These are phyloP conservation scores for Cyclotella kingstonii DNA, from an alignment of 108 stramenopile species.

Conservation along the genomic window DNA sequence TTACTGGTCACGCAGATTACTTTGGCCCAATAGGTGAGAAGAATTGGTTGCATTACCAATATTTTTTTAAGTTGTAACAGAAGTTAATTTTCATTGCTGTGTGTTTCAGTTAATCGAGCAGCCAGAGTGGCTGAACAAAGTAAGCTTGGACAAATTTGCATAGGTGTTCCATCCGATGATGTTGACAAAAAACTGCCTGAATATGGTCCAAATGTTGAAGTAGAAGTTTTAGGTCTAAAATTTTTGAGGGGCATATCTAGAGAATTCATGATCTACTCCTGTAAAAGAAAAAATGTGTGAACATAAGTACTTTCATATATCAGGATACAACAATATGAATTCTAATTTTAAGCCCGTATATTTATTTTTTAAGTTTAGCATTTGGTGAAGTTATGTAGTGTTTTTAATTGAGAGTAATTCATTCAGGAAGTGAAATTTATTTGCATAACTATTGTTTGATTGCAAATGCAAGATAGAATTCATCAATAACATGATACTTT, in stretches of 20 bases:
- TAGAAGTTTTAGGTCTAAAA: slow-evolving; percentile 39
- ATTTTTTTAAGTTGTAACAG: background rate
- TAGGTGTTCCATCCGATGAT: slow-evolving; percentile 38
- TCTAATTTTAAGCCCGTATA: too few species aligned
- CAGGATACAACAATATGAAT: too few species aligned
- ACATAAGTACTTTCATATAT: too few species aligned
- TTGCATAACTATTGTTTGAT: too few species aligned
- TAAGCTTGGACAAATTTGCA: slow-evolving; percentile 38
- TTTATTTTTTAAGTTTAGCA: too few species aligned
- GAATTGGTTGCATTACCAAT: background rate
- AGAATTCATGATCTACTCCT: slow-evolving; percentile 37
- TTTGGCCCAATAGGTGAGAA: slow-evolving; percentile 47
- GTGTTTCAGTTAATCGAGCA: slow-evolving; percentile 37
- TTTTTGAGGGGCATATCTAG: slow-evolving; percentile 42
- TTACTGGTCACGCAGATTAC: slow-evolving; percentile 51
- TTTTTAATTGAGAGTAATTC: too few species aligned
- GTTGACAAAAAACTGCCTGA: slow-evolving; percentile 41
- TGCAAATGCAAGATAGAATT: too few species aligned
- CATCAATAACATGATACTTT: too few species aligned
- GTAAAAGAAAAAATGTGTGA: slow-evolving; percentile 28
- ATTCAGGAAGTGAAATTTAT: too few species aligned
- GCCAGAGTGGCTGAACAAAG: slow-evolving; percentile 42
- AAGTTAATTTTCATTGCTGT: background rate
- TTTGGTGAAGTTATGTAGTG: too few species aligned
- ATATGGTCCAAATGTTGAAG: slow-evolving; percentile 39